A percentile compares a stretch with the other conserved stretches of the same genome.
Conservation (phyloP, 306 rosid species). For the Senna siamea region DNA sequence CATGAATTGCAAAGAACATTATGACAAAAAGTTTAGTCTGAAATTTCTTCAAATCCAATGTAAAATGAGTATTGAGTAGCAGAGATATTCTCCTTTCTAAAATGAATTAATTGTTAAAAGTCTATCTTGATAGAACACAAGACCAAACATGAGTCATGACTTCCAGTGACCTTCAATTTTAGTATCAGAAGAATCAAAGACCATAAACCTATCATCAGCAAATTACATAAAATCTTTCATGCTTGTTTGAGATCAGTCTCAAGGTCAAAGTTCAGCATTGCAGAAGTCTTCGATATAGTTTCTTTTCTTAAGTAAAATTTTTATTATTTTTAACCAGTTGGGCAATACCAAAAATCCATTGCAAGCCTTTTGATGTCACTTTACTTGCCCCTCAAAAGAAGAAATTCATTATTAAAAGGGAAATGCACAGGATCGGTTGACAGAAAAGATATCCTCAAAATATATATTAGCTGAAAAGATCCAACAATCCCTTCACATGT, state of each 20-base stretch:
- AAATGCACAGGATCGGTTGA: background rate
- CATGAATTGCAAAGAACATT: constrained; percentile 5
- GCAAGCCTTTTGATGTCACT: constrained; percentile 7
- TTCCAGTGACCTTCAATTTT: background rate
- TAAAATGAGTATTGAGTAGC: background rate
- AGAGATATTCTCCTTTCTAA: background rate
- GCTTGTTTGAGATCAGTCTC: background rate
- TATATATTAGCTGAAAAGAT: background rate
- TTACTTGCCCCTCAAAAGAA: background rate
- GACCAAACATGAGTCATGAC: background rate
- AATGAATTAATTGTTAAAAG: background rate
- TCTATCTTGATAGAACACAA: background rate
- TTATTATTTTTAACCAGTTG: background rate
- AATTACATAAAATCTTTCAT: background rate
- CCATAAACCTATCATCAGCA: background rate
- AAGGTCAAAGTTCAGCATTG: background rate
- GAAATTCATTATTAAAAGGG: background rate
- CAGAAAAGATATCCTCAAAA: background rate
- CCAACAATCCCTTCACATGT: background rate
- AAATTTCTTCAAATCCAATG: background rate
- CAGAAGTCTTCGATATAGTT: background rate
- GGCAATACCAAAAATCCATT: background rate
- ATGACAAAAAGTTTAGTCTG: background rate
- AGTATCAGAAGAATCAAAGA: background rate
- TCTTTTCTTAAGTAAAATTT: background rate